Percentiles rank a stretch among this genome's conserved stretches.
Evolutionary conservation across 352 stramenopile genomes (phyloP).

Genomic region (Phytopythium mirpurense): DNA sequence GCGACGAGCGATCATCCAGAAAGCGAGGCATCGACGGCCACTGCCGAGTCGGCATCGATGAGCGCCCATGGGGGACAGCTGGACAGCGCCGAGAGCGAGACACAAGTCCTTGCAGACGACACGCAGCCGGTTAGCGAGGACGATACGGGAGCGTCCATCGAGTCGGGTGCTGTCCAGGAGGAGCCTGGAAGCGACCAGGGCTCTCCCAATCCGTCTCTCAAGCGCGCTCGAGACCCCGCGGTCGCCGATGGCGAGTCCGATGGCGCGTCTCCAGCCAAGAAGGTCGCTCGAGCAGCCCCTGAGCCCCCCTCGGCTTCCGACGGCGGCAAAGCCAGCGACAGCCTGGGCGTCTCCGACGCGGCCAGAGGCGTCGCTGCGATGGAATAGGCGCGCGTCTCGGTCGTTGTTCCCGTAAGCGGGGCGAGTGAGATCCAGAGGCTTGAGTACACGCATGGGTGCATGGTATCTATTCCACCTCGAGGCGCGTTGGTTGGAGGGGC

Average conservation of each 20-base stretch:
- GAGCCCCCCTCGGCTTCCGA: neutral
- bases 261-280: conserved; percentile 19
- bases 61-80: neutral
- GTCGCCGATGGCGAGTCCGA: conserved; percentile 7
- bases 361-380: too few relatives aligned
- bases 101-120: neutral
- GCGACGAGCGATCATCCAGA: neutral
- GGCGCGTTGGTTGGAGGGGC: neutral
- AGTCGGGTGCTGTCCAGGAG: neutral
- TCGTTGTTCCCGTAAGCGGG: too few relatives aligned
- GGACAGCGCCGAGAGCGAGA: neutral
- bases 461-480: neutral
- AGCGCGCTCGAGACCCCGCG: conserved; percentile 14
- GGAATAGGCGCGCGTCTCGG: neutral
- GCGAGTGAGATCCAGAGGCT: neutral
- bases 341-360: neutral
- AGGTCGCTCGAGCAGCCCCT: conserved; percentile 12
- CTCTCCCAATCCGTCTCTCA: conserved; percentile 9
- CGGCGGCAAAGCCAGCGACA: neutral
- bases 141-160: neutral
- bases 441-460: neutral
- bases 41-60: neutral
- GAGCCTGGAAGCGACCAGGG: neutral
- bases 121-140: neutral
- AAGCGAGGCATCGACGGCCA: neutral